Base-by-base conservation (phyloP, 306 rosid species). In the Inga laurina region DNA sequence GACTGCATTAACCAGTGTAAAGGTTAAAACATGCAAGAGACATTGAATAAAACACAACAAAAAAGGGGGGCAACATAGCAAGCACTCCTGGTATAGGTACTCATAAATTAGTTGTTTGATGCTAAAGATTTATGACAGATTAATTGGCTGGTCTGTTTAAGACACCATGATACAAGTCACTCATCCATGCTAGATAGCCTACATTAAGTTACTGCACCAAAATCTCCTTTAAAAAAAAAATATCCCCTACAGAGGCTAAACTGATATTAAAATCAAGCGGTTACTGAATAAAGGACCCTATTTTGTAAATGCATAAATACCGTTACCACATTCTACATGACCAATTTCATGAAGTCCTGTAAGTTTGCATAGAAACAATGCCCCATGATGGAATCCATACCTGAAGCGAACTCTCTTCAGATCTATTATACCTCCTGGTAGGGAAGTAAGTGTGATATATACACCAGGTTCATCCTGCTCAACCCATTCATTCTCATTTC, bases 371-470 rank as follows among this genome's bases (percentile, higher is more conserved):
- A 41, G 74, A 79, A 54, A 62, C 41, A 64, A 79, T 32, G 49
- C 59, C 10, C 77, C 46, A 54, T 0, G 49, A 52, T 49, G 32
- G 69, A 82, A 44, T 59, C 57, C 86, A 68, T 90, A 96, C 99
- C 99, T 96, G 97, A 96, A 96, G 74, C 99, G 98, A 86, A 96
- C 97, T 81, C 99, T 93, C 87, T 96, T 96, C 59, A 94, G 97
- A 89, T 92, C 98, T 86, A 87, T 92, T 81, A 78, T 91, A 72
- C 97, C 98, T 80, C 98, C 99, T 10, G 97, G 97, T 66, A 92
- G 90, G 86, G 98, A 88, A 73, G 98, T 89, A 72, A 96, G 98
- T 44, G 99, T 94, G 78, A 96, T 96, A 84, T 91, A 96, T 62
- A 96, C 99, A 78, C 99, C 99, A 49, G 99, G 88, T 85, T 96